Conservation (phyloP, 169 alveolate species). For the Plasmodium inui region DNA sequence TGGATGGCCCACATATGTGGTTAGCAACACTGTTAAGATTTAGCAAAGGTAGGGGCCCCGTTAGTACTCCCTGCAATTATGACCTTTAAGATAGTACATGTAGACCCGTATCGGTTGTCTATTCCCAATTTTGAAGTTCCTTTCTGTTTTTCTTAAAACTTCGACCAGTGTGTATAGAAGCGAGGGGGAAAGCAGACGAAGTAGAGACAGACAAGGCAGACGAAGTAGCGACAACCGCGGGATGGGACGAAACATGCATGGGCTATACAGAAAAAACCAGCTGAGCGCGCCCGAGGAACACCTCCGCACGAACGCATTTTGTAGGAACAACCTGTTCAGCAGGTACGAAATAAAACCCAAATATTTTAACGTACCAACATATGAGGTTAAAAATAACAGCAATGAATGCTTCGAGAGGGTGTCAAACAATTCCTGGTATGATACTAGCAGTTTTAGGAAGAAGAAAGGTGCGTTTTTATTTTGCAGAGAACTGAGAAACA, state of each 20-base stretch:
- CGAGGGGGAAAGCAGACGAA: background rate
- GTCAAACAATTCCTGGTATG: conserved; percentile 74
- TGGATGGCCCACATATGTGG: background rate
- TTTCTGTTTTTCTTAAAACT: background rate
- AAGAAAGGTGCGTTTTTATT: conserved; percentile 52
- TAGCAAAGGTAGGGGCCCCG: background rate
- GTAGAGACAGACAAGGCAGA: background rate
- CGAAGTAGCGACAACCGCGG: background rate
- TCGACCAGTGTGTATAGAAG: background rate
- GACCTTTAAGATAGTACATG: background rate
- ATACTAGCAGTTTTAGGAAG: conserved; percentile 33
- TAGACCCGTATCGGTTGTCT: background rate
- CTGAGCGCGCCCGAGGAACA: conserved; percentile 18
- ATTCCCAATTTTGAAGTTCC: background rate
- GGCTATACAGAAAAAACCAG: background rate
- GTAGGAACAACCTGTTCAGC: background rate
- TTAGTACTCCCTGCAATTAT: background rate
- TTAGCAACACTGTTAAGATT: background rate
- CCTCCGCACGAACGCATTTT: conserved; percentile 4
- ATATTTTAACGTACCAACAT: conserved; percentile 1
- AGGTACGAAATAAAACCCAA: conserved; percentile 34
- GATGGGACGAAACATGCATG: conserved; percentile 9
- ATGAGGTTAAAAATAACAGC: background rate
- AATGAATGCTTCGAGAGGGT: conserved; percentile 45
- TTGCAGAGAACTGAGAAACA: conserved; percentile 37